phyloP scores from a whole-genome alignment of 108 stramenopile genomes.

The Cyclotella sp. region DNA sequence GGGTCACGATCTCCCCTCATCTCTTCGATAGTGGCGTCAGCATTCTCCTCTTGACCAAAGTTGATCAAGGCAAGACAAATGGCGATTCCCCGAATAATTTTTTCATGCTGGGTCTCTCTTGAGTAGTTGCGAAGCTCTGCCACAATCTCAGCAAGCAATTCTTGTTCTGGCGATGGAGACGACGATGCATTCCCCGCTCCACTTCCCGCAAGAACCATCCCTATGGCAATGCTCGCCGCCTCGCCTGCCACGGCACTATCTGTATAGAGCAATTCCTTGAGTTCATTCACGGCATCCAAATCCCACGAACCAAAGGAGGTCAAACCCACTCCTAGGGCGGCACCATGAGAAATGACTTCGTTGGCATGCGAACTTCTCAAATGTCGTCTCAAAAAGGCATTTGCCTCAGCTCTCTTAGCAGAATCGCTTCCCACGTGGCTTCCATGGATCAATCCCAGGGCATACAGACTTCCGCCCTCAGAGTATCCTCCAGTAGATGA shows the following conservation, averaged over 20 bases:
- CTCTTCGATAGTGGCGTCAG: constrained; percentile 95
- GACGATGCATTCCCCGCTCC: constrained; percentile 82
- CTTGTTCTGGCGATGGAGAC: constrained; percentile 61
- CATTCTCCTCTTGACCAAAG: constrained; percentile 96
- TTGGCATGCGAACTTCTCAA: constrained; percentile 88
- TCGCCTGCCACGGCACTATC: constrained; percentile 99
- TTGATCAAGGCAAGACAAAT: constrained; percentile 95
- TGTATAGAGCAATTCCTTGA: constrained; percentile 93
- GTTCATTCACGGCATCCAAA: constrained; percentile 85
- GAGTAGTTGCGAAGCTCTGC: constrained; percentile 94
- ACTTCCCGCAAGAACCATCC: constrained; percentile 94
- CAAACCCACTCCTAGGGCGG: constrained; percentile 97
- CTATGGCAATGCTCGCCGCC: constrained; percentile 98
- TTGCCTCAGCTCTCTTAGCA: constrained; percentile 86
- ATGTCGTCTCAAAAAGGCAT: constrained; percentile 75
- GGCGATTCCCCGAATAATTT: constrained; percentile 97
- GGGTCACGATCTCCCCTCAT: constrained; percentile 96
- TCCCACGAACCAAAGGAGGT: constrained; percentile 94
- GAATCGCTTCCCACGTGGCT: constrained; percentile 81
- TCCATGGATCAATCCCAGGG: constrained; percentile 97
- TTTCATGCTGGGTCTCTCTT: constrained; percentile 98
- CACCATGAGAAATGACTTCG: constrained; percentile 97
- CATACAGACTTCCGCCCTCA: constrained; percentile 96
- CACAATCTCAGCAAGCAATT: constrained; percentile 80
- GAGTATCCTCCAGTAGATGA: constrained; percentile 88